phyloP scores from a whole-genome alignment of 306 rosid species.

The Quercus wislizeni region DNA sequence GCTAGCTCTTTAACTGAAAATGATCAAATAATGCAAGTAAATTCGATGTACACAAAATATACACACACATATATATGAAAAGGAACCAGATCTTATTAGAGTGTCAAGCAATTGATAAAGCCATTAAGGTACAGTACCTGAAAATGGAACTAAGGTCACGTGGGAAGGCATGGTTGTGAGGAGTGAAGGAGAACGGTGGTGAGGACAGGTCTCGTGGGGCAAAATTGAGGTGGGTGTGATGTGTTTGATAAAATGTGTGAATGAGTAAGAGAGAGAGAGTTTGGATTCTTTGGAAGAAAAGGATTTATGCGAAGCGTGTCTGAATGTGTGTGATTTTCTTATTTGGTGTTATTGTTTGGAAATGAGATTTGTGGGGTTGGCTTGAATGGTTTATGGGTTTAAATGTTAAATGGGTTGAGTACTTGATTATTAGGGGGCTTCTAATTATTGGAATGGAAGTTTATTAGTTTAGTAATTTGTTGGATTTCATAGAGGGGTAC shows the following conservation, averaged over 20 bases:
- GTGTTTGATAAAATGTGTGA: not conserved
- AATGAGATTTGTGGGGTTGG: too few relatives aligned
- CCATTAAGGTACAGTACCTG: conserved; percentile 15
- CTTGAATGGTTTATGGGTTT: too few relatives aligned
- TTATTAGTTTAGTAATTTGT: too few relatives aligned
- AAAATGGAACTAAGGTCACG: conserved; percentile 13
- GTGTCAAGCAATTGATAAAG: conserved; percentile 26
- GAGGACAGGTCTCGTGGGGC: conserved; percentile 18
- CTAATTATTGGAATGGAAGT: too few relatives aligned
- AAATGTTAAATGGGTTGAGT: too few relatives aligned
- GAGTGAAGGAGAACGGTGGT: not conserved
- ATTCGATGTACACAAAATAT: not conserved
- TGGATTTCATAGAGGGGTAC: too few relatives aligned
- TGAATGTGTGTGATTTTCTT: not conserved
- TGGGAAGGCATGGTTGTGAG: conserved; percentile 4
- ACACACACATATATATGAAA: not conserved
- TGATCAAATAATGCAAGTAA: conserved; percentile 4
- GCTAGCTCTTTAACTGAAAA: conserved; percentile 12
- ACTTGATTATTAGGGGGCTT: too few relatives aligned
- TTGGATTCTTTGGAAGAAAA: conserved; percentile 1
- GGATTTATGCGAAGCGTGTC: conserved; percentile 3
- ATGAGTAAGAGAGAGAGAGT: not conserved
- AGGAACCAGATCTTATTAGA: conserved; percentile 21
- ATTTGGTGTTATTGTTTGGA: not conserved
- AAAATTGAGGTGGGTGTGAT: not conserved